Conservation (phyloP, 208 protist genomes). For the Trichomonas tenax region DNA sequence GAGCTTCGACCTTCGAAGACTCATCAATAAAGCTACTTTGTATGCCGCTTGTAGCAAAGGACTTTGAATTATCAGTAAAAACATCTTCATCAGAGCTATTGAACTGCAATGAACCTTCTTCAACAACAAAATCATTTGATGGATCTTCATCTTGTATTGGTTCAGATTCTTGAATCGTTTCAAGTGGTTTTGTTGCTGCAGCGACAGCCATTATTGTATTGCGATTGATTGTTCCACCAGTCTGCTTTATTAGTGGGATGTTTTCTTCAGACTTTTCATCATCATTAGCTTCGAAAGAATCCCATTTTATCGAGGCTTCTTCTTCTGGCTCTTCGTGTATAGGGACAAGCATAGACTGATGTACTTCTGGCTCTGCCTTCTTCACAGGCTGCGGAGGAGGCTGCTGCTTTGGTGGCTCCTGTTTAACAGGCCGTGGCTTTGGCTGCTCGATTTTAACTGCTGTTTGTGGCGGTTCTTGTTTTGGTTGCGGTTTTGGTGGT, state of each 20-base stretch:
- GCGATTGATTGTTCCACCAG: not conserved
- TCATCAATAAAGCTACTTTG: not conserved
- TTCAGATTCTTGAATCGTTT: not conserved
- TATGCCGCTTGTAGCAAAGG: not conserved
- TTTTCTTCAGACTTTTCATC: not conserved
- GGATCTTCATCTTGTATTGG: not conserved
- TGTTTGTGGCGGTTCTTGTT: not conserved
- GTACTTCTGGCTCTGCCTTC: not conserved
- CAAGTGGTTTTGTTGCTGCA: not conserved
- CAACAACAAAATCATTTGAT: not conserved
- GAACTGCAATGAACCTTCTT: not conserved
- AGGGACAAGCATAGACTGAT: not conserved
- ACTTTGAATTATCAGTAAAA: not conserved
- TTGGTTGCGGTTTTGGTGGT: not conserved
- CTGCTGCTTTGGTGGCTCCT: not conserved
- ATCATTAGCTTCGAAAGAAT: not conserved
- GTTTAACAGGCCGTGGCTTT: not conserved
- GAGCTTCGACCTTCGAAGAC: not conserved
- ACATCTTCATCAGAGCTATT: not conserved
- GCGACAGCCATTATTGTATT: not conserved
- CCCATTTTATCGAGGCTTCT: not conserved
- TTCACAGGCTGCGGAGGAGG: not conserved
- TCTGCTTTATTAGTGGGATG: not conserved
- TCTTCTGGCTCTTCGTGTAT: not conserved
- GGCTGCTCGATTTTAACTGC: not conserved